Base-by-base conservation (phyloP, 805 yeast species). In the Lipomyces kockii region DNA sequence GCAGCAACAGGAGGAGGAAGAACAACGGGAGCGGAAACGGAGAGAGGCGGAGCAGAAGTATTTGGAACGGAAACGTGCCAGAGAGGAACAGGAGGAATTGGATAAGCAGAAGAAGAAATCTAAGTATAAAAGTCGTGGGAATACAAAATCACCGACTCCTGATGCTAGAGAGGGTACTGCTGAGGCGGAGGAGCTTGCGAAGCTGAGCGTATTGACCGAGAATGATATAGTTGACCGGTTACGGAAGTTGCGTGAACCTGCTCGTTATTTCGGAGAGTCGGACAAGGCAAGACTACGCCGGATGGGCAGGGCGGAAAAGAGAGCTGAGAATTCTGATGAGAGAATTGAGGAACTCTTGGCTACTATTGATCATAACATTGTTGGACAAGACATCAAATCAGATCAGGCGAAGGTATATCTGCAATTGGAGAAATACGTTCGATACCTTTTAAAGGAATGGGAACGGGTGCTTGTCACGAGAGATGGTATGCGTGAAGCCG, bases 351-450 rank as follows among this genome's bases (percentile, higher is more conserved):
- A 58, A 20, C 72, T 66, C 20, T 56, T 67, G 35, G 72, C 72
- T 53, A 83, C 80, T 65, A 66, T 67, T 3, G 76, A 73, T 59
- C 61, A 63, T 35, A 53, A 51, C 8, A 72, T 78, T 11, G 67
- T 63, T 1, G 75, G 76, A n/a, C 69, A 73, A 6, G 84, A 83
- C 53, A 78, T 84, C 51, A 72, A 75, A 12, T 74, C 72, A 46
- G 73, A 79, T 64, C 64, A 72, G 46, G 68, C 74, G 20, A 78
- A 80, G 67, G 76, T 84, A 25, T 64, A 73, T 35, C 56, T 77
- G 25, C 85, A 86, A 74, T 63, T 84, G 53, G 77, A 90, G 65
- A 81, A 80, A n/a, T 85, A 83, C 69, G 72, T 87, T 58, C 83
- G 82, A 66, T 72, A 76, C 12, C 62, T 88, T 12, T 65, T 86